phyloP scores from a whole-genome alignment of 129 eudicot species.

The Chrysanthemum lavandulifolium region DNA sequence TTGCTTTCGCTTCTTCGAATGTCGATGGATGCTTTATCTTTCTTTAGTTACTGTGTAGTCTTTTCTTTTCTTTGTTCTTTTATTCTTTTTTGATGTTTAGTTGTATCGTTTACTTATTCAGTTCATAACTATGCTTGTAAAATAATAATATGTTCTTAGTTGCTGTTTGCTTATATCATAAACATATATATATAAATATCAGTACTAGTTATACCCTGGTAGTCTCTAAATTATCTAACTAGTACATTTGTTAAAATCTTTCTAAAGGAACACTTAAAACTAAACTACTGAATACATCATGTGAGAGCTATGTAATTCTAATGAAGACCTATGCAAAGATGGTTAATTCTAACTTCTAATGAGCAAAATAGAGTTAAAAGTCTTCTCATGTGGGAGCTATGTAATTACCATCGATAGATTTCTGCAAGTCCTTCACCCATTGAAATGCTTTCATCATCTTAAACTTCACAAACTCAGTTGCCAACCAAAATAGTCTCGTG shows the following conservation, averaged over 20 bases:
- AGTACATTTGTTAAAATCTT: too few relatives aligned
- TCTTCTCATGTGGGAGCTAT: constrained; percentile 50
- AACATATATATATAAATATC: constrained; percentile 11
- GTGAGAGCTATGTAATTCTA: neutral
- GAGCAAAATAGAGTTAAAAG: neutral
- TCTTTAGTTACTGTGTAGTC: constrained; percentile 38
- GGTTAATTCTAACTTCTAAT: constrained; percentile 19
- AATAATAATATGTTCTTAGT: constrained; percentile 39
- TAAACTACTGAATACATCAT: constrained; percentile 8
- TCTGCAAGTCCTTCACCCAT: constrained; percentile 51
- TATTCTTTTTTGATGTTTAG: constrained; percentile 24
- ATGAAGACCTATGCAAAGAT: neutral
- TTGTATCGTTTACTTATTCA: constrained; percentile 32
- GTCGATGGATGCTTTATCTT: constrained; percentile 17
- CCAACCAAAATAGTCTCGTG: constrained; percentile 37
- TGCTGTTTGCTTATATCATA: constrained; percentile 18
- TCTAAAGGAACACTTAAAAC: neutral
- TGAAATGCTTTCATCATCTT: constrained; percentile 38
- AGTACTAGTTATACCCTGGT: neutral
- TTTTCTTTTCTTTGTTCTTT: neutral
- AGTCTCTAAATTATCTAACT: too few relatives aligned
- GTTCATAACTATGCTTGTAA: constrained; percentile 35
- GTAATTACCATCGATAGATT: constrained; percentile 20
- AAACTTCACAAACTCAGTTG: constrained; percentile 45
- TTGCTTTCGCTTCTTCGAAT: constrained; percentile 17